Conservation (phyloP, 2,329 filamentous ascomycete genomes). For the Sclerotinia nivalis region DNA sequence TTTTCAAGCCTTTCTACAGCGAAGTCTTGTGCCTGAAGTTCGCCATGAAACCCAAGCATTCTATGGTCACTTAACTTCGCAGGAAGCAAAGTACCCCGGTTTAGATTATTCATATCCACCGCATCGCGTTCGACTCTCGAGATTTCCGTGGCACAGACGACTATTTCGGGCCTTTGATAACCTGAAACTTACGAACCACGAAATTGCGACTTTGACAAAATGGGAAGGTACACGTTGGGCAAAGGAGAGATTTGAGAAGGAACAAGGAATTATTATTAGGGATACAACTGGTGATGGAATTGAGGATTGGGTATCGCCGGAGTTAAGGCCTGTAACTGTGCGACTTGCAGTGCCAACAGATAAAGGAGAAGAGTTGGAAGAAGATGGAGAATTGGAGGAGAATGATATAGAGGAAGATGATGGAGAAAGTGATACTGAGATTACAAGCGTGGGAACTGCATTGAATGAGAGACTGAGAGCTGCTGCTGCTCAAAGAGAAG, state of each 20-base stretch:
- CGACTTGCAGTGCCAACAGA: slow-evolving; percentile 31
- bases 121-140: slow-evolving; percentile 74
- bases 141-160: slow-evolving; percentile 74
- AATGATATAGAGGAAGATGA: slow-evolving; percentile 43
- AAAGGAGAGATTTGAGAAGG: slow-evolving; percentile 75
- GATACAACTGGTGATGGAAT: slow-evolving; percentile 74
- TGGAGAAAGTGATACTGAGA: slow-evolving; percentile 55
- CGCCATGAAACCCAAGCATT: slow-evolving; percentile 72
- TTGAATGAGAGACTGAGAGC: slow-evolving; percentile 66
- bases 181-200: slow-evolving; percentile 65
- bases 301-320: slow-evolving; percentile 57
- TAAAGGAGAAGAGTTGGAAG: slow-evolving; percentile 43
- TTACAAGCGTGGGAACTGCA: slow-evolving; percentile 60
- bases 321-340: slow-evolving; percentile 35
- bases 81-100: slow-evolving; percentile 79
- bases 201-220: slow-evolving; percentile 72
- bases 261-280: slow-evolving; percentile 67
- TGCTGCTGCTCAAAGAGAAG: slow-evolving; percentile 62
- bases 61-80: slow-evolving; percentile 76
- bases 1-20: slow-evolving; percentile 69
- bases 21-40: slow-evolving; percentile 71
- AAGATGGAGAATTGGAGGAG: slow-evolving; percentile 38
- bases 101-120: slow-evolving; percentile 74
- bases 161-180: slow-evolving; percentile 75
- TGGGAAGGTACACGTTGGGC: slow-evolving; percentile 86